Base-by-base conservation (phyloP, 1,139 yeast genomes). In the Zygosaccharomyces sapae region DNA sequence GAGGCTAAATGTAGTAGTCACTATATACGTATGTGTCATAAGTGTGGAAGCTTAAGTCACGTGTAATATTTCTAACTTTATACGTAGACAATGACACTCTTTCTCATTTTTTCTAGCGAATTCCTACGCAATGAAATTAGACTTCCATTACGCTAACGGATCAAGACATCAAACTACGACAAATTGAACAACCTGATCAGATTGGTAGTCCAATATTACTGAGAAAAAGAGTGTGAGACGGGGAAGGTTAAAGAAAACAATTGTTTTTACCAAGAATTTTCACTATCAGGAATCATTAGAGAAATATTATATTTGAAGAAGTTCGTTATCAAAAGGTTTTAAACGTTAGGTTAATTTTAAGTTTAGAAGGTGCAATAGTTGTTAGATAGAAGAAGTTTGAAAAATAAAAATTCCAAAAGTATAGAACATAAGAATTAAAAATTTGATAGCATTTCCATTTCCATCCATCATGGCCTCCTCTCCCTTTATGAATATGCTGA, bases 401-500 rank as follows among this genome's bases (percentile, higher is more conserved):
- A 24, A 24, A 16, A 16, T 16, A 16, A 16, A 16, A 16, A 16
- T 16, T 16, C 16, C 16, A 16, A 16, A 16, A 16, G 16, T 16
- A 16, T 16, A 16, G 16, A 16, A 16, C 16, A 16, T 16, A 16
- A 16, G 16, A 16, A n/a, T n/a, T 16, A 16, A 16, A 16, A 16
- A 16, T 2, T 16, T 16, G 16, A 16, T 16, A 16, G 16, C 27
- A 24, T 24, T 24, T 24, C 10, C 4, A 8, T 24, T 24, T 24
- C 9, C n/a, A 12, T 24, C 22, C 12, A 24, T 25, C 22, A 38
- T 25, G 33, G 20, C 30, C n/a, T 12, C 48, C 18, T 56, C 59
- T n/a, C 57, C 63, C 3, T 52, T 58, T 37, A 41, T 44, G 37
- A 54, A 54, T 20, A 48, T 59, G 22, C 34, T 62, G 27, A 54